phyloP scores from a whole-genome alignment of 441 rosid species.

The Melastoma candidum region DNA sequence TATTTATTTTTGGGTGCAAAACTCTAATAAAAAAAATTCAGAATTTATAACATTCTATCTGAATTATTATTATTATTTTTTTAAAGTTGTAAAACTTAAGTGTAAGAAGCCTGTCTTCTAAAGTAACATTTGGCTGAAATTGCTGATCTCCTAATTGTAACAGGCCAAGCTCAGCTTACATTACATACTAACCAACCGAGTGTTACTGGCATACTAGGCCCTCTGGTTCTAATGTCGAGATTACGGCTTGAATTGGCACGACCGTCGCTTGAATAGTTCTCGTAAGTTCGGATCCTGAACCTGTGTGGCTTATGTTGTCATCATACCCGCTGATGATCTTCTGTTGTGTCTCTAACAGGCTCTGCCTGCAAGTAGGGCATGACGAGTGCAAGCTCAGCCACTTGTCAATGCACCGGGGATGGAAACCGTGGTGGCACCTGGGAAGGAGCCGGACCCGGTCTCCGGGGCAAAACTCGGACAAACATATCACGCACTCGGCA shows the following conservation, averaged over 20 bases:
- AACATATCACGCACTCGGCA: slow-evolving; percentile 60
- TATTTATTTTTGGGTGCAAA: too few relatives aligned
- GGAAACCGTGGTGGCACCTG: slow-evolving; percentile 75
- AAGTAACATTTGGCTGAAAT: too few relatives aligned
- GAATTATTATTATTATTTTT: too few relatives aligned
- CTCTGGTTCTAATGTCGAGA: slow-evolving; percentile 51
- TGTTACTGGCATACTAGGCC: slow-evolving; percentile 36
- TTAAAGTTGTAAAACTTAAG: too few relatives aligned
- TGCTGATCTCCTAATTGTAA: too few relatives aligned
- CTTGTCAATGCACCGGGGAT: slow-evolving; percentile 63
- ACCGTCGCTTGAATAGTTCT: neutral
- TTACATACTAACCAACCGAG: slow-evolving; percentile 17
- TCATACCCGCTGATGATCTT: slow-evolving; percentile 43
- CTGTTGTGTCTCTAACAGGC: slow-evolving; percentile 59
- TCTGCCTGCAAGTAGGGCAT: slow-evolving; percentile 77
- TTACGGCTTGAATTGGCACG: slow-evolving; percentile 27
- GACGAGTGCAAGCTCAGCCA: slow-evolving; percentile 78
- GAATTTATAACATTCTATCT: too few relatives aligned
- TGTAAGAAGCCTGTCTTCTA: too few relatives aligned
- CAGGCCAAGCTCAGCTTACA: too few relatives aligned
- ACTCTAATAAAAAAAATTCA: too few relatives aligned
- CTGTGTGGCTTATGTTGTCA: slow-evolving; percentile 30
- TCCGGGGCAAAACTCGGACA: slow-evolving; percentile 41
- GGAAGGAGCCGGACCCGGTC: slow-evolving; percentile 67
- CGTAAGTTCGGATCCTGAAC: slow-evolving; percentile 1